These are phyloP conservation scores for Pleurozium schreberi DNA, from an alignment of 225 moss, liverwort and hornwort species.

Conservation along the genomic window DNA sequence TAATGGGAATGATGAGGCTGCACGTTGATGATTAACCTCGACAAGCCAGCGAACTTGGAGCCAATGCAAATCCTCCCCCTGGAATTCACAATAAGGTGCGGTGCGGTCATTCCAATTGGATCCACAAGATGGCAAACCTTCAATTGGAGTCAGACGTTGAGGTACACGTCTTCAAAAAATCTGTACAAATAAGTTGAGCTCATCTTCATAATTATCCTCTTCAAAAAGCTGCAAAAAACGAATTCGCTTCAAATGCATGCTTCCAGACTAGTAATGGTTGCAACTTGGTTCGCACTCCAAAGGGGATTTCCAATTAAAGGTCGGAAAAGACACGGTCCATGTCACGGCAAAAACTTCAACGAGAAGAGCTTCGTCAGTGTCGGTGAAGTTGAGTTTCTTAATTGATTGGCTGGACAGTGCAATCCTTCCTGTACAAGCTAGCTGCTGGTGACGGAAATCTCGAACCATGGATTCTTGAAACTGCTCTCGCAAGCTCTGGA, in stretches of 20 bases:
- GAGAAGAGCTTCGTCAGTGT: background rate
- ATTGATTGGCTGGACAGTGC: background rate
- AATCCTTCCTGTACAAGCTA: background rate
- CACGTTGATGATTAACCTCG: background rate
- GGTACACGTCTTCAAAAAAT: background rate
- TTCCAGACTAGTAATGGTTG: background rate
- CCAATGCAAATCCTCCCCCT: background rate
- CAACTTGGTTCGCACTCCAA: background rate
- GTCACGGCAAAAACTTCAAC: background rate
- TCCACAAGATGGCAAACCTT: background rate
- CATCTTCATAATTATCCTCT: background rate
- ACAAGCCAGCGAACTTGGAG: background rate
- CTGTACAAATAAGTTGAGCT: conserved; percentile 9
- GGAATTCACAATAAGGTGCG: background rate
- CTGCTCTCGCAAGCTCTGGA: background rate
- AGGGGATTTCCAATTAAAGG: background rate
- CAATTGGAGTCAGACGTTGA: background rate
- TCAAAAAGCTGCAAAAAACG: background rate
- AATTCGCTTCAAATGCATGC: background rate
- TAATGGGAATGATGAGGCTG: background rate
- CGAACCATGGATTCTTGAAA: background rate
- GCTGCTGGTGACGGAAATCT: background rate
- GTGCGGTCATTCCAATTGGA: background rate
- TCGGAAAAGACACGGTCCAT: background rate
- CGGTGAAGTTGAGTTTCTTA: background rate